Evolutionary conservation across 768 basidiomycete genomes (phyloP).

Genomic region (Sporobolomyces roseus): DNA sequence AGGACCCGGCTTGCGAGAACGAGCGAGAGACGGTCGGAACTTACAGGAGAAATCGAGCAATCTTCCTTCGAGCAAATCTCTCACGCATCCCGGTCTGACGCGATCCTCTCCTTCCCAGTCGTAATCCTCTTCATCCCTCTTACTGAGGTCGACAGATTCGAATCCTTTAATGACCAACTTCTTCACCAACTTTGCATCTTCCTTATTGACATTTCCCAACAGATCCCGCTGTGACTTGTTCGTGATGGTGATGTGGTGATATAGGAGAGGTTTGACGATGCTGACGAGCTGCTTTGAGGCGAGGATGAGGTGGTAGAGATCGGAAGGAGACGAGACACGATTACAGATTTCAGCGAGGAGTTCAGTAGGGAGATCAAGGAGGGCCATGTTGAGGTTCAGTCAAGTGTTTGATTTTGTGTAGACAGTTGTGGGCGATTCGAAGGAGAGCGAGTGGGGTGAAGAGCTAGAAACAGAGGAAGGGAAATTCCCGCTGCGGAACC

Average conservation of each 20-base stretch:
- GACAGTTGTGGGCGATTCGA: not conserved
- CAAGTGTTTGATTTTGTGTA: too few relatives aligned
- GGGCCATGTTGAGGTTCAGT: not conserved
- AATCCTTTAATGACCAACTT: not conserved
- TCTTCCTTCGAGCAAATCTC: not conserved
- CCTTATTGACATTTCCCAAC: not conserved
- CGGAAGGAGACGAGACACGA: not conserved
- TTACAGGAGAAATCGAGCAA: not conserved
- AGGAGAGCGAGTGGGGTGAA: too few relatives aligned
- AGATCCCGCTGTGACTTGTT: not conserved
- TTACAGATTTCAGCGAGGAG: not conserved
- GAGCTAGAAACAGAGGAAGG: too few relatives aligned
- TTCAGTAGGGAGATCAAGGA: not conserved
- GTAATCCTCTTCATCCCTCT: not conserved
- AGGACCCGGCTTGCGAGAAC: not conserved
- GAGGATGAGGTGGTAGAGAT: not conserved
- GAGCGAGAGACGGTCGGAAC: not conserved
- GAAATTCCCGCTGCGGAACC: too few relatives aligned
- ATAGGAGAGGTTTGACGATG: not conserved
- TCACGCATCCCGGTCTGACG: not conserved
- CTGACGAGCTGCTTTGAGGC: not conserved
- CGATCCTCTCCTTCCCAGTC: not conserved
- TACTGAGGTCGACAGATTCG: too few relatives aligned
- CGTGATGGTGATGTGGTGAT: not conserved
- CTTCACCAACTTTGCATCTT: not conserved